Evolutionary conservation across 1,284 basidiomycete genomes (phyloP).

Genomic region (Schizophyllum amplum): DNA sequence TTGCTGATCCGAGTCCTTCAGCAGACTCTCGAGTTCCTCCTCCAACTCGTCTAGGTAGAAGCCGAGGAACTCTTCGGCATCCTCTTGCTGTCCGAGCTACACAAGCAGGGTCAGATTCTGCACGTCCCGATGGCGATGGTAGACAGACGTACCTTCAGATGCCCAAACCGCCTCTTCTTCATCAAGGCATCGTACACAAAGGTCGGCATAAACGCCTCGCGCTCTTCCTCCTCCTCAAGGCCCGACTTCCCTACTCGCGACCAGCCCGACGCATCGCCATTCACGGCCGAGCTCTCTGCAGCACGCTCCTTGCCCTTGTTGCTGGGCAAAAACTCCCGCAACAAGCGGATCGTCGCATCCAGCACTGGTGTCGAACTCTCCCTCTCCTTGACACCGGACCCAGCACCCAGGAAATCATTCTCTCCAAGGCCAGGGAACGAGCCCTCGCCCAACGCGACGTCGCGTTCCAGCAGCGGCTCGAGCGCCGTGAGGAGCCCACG

Average conservation of each 20-base stretch:
- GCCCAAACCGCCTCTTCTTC: conserved; percentile 89
- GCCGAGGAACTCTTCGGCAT: conserved; percentile 98
- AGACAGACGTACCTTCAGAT: conserved; percentile 67
- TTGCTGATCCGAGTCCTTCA: conserved; percentile 23
- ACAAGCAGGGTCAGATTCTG: conserved; percentile 2
- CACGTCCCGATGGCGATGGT: conserved; percentile 4
- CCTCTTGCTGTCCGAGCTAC: conserved; percentile 91
- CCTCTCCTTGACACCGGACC: conserved; percentile 27
- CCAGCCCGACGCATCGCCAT: conserved; percentile 6
- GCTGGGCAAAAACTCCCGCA: conserved; percentile 63
- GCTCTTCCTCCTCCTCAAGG: conserved; percentile 33
- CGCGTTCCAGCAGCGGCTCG: conserved; percentile 33
- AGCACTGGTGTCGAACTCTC: conserved; percentile 65
- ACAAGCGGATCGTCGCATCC: conserved; percentile 77
- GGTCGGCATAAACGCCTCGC: conserved; percentile 78
- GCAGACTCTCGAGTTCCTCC: conserved; percentile 78
- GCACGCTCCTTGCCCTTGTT: conserved; percentile 31
- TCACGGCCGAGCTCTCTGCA: conserved; percentile 22
- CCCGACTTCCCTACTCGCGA: conserved; percentile 18
- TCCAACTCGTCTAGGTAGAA: conserved; percentile 95
- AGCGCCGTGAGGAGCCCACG: conserved; percentile 73
- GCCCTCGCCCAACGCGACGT: conserved; percentile 16
- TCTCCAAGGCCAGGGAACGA: conserved; percentile 1
- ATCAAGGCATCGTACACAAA: conserved; percentile 96
- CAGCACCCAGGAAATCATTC: conserved; percentile 14